A percentile compares a stretch with the other conserved stretches of the same genome.
phyloP scores from a whole-genome alignment of 805 yeast genomes.

The Sugiyamaella lignohabitans region DNA sequence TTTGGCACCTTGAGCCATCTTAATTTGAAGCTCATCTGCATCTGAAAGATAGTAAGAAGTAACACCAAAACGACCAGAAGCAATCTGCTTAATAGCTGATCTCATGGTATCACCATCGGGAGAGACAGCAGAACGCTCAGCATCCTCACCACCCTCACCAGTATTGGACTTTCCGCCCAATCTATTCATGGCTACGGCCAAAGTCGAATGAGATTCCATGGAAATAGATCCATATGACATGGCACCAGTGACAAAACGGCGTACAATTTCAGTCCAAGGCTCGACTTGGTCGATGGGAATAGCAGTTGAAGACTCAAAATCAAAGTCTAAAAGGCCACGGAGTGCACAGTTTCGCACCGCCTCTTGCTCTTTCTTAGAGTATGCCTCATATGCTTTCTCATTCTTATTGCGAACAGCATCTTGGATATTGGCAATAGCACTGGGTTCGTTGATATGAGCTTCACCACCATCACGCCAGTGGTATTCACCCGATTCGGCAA shows the following conservation, averaged over 20 bases:
- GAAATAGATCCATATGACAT: slow-evolving; percentile 99
- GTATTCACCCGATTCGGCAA: slow-evolving; percentile 95
- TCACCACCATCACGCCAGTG: slow-evolving; percentile 99
- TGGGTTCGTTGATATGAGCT: slow-evolving; percentile 89
- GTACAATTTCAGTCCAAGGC: slow-evolving; percentile 98
- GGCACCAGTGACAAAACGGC: slow-evolving; percentile 98
- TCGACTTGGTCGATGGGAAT: slow-evolving; percentile 97
- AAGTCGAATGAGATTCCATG: slow-evolving; percentile 95
- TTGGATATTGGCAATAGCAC: slow-evolving; percentile 90
- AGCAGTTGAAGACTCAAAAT: slow-evolving; percentile 59
- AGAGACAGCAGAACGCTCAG: slow-evolving; percentile 74
- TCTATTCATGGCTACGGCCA: slow-evolving; percentile 98
- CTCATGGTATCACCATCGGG: slow-evolving; percentile 96
- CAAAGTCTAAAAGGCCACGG: slow-evolving; percentile 90
- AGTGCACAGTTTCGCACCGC: slow-evolving; percentile 89
- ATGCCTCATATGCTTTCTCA: slow-evolving; percentile 85
- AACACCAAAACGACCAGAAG: slow-evolving; percentile 97
- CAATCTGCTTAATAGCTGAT: slow-evolving; percentile 97
- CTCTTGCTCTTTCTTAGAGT: slow-evolving; percentile 82
- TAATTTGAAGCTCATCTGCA: slow-evolving; percentile 95
- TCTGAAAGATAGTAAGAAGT: slow-evolving; percentile 91
- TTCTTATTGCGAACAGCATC: slow-evolving; percentile 98
- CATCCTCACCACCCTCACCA: slow-evolving; percentile 99
- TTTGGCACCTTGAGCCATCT: slow-evolving; percentile 99
- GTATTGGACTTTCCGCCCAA: slow-evolving; percentile 96